Base-by-base conservation (phyloP, 768 basidiomycete species). In the Boletus insuetus region DNA sequence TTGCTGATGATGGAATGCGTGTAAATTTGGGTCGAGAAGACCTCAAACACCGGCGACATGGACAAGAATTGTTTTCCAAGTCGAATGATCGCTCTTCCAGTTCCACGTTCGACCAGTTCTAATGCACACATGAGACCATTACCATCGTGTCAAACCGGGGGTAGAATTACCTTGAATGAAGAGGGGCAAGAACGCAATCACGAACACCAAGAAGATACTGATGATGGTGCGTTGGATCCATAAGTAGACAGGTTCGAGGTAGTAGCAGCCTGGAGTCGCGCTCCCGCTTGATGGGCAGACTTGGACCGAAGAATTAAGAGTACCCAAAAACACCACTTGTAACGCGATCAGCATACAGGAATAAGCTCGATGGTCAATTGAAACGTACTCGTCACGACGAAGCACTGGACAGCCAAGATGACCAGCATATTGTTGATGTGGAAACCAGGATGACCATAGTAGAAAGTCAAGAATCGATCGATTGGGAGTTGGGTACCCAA, bases 361-460 rank as follows among this genome's bases (percentile, higher is more conserved):
- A 39, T 26, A 44, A 32, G 14, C 14, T 35, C 44, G 34, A 35
- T 35, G 46, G 22, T 51, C 32, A 54, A 29, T 9, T 9, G 26
- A 52, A 49, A 82, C 91, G 63, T 67, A 93, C 91, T 83, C 6
- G 94, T 92, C 50, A 96, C 79, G 65, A 98, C 82, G 82, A 99
- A 98, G 56, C 95, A 76, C 72, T 98, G 96, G 26, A 98, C 91
- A 38, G 97, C 96, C 61, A 97, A 74, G 68, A 99, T 99, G 73
- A 99, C 90, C 69, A 98, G 78, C 84, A 98, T 98, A 72, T 98
- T 99, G 81, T 99, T 98, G 77, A 99, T 96, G 69, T 98, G 97
- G 87, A 99, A 99, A 50, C 93, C 97, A 43, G 97, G 97, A 72
- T 98, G 97, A 45, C 94, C 95, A 64, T 99, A 99, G 78, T 99